Conservation (phyloP, 1,284 basidiomycete species). For the Microbotryum lychnidis-dioicae region DNA sequence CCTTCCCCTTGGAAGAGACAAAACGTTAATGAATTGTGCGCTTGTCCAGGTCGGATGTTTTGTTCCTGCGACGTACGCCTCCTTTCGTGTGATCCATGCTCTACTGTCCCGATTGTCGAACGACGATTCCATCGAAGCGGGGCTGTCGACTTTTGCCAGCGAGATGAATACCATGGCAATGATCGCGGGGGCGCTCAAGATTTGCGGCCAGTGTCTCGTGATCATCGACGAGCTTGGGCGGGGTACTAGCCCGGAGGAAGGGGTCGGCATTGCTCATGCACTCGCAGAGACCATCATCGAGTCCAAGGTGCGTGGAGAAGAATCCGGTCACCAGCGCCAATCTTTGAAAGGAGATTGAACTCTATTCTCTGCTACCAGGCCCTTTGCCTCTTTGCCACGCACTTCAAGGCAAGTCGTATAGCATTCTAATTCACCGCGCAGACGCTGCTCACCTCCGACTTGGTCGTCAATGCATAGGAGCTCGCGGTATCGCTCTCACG, state of each 20-base stretch:
- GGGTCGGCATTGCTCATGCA: constrained; percentile 81
- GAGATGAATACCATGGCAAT: constrained; percentile 85
- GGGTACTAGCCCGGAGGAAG: constrained; percentile 35
- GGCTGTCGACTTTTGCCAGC: constrained; percentile 74
- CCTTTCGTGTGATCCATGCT: constrained; percentile 62
- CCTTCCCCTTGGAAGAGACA: neutral
- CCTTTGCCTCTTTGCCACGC: constrained; percentile 86
- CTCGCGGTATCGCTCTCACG: constrained; percentile 42
- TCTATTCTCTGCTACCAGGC: constrained; percentile 46
- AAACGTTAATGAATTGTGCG: neutral
- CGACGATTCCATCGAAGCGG: constrained; percentile 70
- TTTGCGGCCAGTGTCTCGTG: constrained; percentile 55
- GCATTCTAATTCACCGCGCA: neutral
- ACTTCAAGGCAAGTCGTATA: constrained; percentile 33
- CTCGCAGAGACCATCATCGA: constrained; percentile 78
- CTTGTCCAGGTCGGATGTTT: constrained; percentile 32
- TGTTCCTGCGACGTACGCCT: constrained; percentile 79
- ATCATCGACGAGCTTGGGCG: constrained; percentile 80
- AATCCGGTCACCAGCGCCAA: neutral
- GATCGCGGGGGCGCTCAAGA: constrained; percentile 56
- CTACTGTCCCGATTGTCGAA: constrained; percentile 82
- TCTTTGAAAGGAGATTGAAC: neutral
- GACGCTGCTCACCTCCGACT: neutral
- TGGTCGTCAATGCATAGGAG: constrained; percentile 48
- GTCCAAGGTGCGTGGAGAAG: constrained; percentile 47